These are phyloP conservation scores for Thalassiosira exigua DNA, from an alignment of 352 stramenopile genomes.

Conservation along the genomic window DNA sequence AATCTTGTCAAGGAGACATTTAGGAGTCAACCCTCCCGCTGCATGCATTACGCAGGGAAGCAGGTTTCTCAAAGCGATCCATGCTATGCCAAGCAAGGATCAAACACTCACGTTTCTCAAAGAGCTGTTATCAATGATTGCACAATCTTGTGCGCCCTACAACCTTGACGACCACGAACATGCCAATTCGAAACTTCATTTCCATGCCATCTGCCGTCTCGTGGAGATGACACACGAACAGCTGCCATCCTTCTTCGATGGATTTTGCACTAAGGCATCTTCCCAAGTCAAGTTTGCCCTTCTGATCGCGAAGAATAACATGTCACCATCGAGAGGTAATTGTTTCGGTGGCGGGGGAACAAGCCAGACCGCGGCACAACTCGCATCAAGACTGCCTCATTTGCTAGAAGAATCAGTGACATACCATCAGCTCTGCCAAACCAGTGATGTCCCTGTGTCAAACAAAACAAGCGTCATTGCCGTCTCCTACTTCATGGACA, in stretches of 20 bases:
- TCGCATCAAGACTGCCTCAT: constrained; percentile 38
- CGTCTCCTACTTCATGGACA: constrained; percentile 69
- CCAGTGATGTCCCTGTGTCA: constrained; percentile 30
- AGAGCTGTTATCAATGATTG: constrained; percentile 34
- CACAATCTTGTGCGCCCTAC: constrained; percentile 12
- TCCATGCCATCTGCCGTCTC: constrained; percentile 53
- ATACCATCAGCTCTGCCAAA: constrained; percentile 47
- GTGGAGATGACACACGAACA: constrained; percentile 38
- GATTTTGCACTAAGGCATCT: constrained; percentile 47
- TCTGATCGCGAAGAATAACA: constrained; percentile 27
- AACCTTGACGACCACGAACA: constrained; percentile 21
- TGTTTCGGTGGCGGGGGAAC: constrained; percentile 10
- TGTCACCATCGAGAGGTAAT: too few species aligned
- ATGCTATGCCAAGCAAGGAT: constrained; percentile 18
- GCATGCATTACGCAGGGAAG: constrained; percentile 42
- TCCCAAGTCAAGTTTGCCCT: constrained; percentile 57
- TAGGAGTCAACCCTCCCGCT: constrained; percentile 42
- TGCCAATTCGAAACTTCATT: constrained; percentile 26
- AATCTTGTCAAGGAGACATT: constrained; percentile 51
- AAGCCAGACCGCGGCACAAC: constrained; percentile 5
- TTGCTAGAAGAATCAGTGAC: constrained; percentile 62
- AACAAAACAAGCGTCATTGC: constrained; percentile 65
- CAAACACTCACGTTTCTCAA: constrained; percentile 27
- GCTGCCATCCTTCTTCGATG: constrained; percentile 55
- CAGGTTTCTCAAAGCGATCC: constrained; percentile 56